Conservation (phyloP, 345 rosid genomes). For the Populus alba region DNA sequence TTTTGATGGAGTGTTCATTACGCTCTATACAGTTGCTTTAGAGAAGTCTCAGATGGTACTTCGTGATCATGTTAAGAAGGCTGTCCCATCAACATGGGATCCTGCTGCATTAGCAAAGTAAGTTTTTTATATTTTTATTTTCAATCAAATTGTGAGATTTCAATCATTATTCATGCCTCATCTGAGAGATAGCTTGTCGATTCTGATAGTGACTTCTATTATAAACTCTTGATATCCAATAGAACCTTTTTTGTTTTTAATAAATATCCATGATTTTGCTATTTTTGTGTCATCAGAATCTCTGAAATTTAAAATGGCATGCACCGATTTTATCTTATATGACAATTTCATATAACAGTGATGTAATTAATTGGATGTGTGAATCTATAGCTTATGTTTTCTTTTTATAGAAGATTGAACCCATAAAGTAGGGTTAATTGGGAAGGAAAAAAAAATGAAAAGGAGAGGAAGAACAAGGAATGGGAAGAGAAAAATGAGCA, state of each 20-base stretch:
- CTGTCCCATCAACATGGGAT: conserved; percentile 87
- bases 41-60: conserved; percentile 79
- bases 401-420: background rate
- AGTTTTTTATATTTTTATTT: background rate
- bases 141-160: background rate
- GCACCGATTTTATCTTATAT: background rate
- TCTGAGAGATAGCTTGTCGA: background rate
- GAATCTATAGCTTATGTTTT: background rate
- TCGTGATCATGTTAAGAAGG: conserved; percentile 71
- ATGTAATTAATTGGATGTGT: too few species aligned
- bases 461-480: background rate
- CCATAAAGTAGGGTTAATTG: background rate
- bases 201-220: background rate
- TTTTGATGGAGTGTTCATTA: conserved; percentile 84
- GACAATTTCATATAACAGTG: background rate
- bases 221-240: background rate
- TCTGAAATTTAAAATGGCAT: too few species aligned
- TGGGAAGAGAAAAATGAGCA: background rate
- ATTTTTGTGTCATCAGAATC: too few species aligned
- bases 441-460: too few species aligned
- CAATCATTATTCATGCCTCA: background rate
- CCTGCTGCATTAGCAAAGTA: conserved; percentile 88
- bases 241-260: background rate
- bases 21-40: conserved; percentile 74
- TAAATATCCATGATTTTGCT: background rate